Percentiles rank a stretch among this genome's conserved stretches.
phyloP scores from a whole-genome alignment of 1,284 basidiomycete species.

The Hemileia vastatrix region DNA sequence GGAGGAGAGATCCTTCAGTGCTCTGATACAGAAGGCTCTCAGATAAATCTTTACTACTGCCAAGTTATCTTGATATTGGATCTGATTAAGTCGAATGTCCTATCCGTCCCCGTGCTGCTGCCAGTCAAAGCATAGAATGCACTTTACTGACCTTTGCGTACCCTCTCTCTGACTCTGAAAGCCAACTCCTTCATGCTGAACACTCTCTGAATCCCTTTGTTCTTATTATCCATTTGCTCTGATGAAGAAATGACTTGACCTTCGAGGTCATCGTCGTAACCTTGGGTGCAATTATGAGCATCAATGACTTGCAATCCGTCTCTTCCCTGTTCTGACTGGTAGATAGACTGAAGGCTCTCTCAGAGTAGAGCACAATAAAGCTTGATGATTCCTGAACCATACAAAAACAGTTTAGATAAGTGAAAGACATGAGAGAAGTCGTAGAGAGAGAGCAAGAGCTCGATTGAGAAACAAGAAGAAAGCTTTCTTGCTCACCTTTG shows the following conservation, averaged over 20 bases:
- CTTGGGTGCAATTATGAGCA: background rate
- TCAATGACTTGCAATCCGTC: background rate
- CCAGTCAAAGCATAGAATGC: no score
- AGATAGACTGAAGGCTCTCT: background rate
- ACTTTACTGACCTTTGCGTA: no score
- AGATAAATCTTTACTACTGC: no score
- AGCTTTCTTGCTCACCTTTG: no score
- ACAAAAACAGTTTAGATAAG: background rate
- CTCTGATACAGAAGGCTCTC: no score
- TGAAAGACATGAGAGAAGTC: background rate
- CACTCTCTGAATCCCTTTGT: background rate
- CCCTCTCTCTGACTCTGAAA: no score
- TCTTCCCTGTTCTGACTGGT: background rate
- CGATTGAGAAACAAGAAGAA: no score
- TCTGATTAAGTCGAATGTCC: no score
- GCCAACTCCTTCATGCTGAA: background rate
- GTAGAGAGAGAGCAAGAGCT: no score
- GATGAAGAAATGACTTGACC: background rate
- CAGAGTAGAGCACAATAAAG: background rate
- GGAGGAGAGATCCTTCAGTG: no score
- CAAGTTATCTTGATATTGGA: no score
- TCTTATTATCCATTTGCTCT: background rate
- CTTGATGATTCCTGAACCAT: background rate
- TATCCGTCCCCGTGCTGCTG: no score
- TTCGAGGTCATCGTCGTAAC: background rate